phyloP scores from a whole-genome alignment of 768 basidiomycete genomes.

The Russula abietina region DNA sequence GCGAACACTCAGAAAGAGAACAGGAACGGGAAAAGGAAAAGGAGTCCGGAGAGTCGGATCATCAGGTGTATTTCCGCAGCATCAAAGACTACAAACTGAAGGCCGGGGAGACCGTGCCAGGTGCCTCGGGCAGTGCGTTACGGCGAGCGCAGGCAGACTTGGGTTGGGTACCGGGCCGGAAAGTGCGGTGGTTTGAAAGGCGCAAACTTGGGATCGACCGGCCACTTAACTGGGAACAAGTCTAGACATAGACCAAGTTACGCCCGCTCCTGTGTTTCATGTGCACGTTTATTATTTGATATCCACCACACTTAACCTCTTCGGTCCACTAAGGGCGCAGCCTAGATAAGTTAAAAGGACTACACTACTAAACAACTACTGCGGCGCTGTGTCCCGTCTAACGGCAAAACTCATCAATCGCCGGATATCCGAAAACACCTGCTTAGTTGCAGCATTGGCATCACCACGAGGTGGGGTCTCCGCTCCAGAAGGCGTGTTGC shows the following conservation, averaged over 20 bases:
- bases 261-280: background rate
- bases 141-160: conserved; percentile 20
- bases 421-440: conserved; percentile 84
- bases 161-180: conserved; percentile 23
- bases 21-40: background rate
- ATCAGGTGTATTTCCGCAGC: conserved; percentile 20
- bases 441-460: conserved; percentile 42
- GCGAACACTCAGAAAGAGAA: conserved; percentile 10
- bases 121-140: conserved; percentile 20
- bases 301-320: background rate
- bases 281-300: background rate
- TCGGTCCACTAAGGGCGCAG: background rate
- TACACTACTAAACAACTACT: conserved; percentile 4
- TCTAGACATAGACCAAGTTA: background rate
- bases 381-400: conserved; percentile 54
- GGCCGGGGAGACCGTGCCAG: conserved; percentile 25
- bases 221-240: conserved; percentile 22
- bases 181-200: conserved; percentile 23
- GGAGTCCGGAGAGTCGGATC: conserved; percentile 7
- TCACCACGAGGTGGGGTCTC: conserved; percentile 41
- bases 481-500: conserved; percentile 58
- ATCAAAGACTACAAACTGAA: conserved; percentile 25
- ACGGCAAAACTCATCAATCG: conserved; percentile 87
- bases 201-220: conserved; percentile 25
- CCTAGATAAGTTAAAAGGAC: background rate